A percentile compares a stretch with the other conserved stretches of the same genome.
Conservation (phyloP, 1,139 yeast species). For the Arxiozyma bovina region DNA sequence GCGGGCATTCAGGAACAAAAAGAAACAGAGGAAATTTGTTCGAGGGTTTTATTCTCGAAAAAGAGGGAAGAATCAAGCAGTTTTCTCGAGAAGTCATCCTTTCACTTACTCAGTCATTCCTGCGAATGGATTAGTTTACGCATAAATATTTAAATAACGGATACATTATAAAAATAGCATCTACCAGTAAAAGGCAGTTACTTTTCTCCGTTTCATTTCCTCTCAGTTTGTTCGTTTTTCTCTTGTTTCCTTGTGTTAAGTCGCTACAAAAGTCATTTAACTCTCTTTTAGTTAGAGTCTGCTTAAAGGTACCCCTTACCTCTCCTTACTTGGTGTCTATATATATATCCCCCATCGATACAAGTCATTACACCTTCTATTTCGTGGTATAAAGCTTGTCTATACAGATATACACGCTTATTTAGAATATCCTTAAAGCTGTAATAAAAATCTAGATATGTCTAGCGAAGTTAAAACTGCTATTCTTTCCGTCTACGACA, state of each 20-base stretch:
- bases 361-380: too few relatives aligned
- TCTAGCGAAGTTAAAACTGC: constrained; percentile 54
- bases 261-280: too few relatives aligned
- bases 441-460: background rate
- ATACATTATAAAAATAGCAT: too few relatives aligned
- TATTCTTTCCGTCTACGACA: constrained; percentile 91
- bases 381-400: background rate
- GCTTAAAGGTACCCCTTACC: background rate
- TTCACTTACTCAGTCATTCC: background rate
- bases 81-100: background rate
- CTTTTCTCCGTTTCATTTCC: background rate
- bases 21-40: background rate
- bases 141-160: background rate
- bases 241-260: background rate
- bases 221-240: background rate
- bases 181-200: background rate
- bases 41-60: background rate
- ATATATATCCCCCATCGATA: background rate
- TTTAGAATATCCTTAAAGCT: background rate
- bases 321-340: background rate
- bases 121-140: background rate
- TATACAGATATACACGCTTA: background rate
- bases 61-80: too few relatives aligned
- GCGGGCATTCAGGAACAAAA: background rate
- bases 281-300: background rate